Conservation (phyloP, 208 protist genomes). For the Leishmania amazonensis region DNA sequence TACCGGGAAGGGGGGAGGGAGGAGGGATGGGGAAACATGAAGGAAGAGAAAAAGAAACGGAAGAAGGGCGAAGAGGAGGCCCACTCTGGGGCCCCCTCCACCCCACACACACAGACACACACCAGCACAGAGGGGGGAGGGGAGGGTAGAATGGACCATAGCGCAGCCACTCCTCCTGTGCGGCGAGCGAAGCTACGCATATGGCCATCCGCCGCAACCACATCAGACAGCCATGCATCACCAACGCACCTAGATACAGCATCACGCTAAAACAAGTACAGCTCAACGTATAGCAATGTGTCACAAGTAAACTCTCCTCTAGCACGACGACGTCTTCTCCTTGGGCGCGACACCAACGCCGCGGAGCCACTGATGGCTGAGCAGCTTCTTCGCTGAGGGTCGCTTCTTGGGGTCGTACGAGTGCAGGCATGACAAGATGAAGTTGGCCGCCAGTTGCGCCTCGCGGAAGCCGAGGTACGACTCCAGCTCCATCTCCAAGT, state of each 20-base stretch:
- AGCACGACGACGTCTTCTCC: background rate
- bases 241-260: background rate
- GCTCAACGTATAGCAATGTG: background rate
- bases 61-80: constrained; percentile 2
- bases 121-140: background rate
- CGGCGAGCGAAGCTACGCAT: background rate
- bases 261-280: background rate
- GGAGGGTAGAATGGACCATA: background rate
- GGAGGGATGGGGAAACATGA: background rate
- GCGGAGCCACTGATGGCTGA: constrained; percentile 59
- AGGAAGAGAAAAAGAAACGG: background rate
- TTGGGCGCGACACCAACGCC: constrained; percentile 17
- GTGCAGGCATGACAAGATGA: constrained; percentile 65
- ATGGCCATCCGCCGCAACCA: background rate
- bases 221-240: background rate
- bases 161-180: background rate
- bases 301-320: background rate
- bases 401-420: constrained; percentile 70
- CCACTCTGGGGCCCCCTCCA: background rate
- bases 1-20: background rate
- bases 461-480: constrained; percentile 38
- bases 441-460: constrained; percentile 42
- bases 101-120: background rate
- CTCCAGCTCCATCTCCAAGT: constrained; percentile 59
- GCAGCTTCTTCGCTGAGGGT: constrained; percentile 51